Evolutionary conservation across 23 red algal species (phyloP).

Genomic region (Cyanidiococcus yangmingshanensis): DNA sequence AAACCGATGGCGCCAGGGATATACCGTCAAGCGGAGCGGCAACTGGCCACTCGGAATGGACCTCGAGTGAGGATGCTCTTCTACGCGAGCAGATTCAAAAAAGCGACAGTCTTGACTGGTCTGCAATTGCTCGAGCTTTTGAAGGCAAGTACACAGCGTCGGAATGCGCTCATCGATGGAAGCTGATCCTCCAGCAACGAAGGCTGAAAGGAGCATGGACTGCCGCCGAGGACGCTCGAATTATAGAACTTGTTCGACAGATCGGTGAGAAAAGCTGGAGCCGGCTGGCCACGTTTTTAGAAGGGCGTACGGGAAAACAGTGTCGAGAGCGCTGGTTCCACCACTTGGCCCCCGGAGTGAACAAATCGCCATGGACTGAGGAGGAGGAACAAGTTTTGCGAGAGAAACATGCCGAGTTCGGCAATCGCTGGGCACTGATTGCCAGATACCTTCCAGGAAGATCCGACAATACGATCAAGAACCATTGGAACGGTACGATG

Average conservation of each 20-base stretch:
- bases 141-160: neutral
- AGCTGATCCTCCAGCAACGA: neutral
- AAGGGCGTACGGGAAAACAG: constrained; percentile 89
- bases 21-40: no score
- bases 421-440: constrained; percentile 90
- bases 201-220: constrained; percentile 83
- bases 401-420: constrained; percentile 61
- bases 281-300: constrained; percentile 62
- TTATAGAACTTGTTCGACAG: constrained; percentile 54
- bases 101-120: neutral
- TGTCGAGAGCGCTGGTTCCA: constrained; percentile 96
- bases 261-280: constrained; percentile 72
- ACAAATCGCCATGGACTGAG: constrained; percentile 80
- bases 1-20: no score
- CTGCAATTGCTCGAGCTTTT: neutral
- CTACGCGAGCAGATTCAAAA: neutral
- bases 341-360: constrained; percentile 74
- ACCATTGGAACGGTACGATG: constrained; percentile 80
- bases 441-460: constrained; percentile 78
- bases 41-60: neutral
- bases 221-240: constrained; percentile 60
- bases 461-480: constrained; percentile 96
- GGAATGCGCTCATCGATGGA: neutral
- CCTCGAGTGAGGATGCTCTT: neutral
- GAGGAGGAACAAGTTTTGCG: constrained; percentile 69